Conservation (phyloP, 371 early-diverging fungal genomes). For the Scutellospora calospora region DNA sequence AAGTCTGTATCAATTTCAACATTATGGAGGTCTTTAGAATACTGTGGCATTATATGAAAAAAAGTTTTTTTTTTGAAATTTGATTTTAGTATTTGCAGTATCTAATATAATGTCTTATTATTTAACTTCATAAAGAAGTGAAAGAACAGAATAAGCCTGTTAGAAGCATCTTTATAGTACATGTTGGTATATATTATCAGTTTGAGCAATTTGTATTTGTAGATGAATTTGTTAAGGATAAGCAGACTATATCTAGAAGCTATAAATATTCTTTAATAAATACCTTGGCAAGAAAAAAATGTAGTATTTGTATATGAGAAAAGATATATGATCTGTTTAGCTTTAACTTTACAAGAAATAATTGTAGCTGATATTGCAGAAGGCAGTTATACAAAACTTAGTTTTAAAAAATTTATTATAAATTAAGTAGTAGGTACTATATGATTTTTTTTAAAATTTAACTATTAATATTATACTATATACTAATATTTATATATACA, state of each 20-base stretch:
- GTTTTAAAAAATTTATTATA: no score
- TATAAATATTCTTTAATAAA: conserved; percentile 13
- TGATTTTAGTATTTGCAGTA: no score
- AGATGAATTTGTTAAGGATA: conserved; percentile 18
- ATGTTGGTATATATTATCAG: neutral
- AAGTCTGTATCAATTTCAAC: conserved; percentile 14
- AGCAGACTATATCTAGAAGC: neutral
- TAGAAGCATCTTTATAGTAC: neutral
- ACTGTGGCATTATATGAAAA: conserved; percentile 28
- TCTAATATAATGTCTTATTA: neutral
- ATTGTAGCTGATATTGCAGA: no score
- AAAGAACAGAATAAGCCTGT: neutral
- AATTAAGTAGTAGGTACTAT: no score
- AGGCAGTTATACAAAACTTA: no score
- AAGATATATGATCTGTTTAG: conserved; percentile 2
- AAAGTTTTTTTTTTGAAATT: neutral
- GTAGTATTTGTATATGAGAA: conserved; percentile 11
- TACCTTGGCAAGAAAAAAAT: neutral
- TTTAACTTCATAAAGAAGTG: neutral
- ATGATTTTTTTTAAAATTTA: no score
- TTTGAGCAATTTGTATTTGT: conserved; percentile 14
- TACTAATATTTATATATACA: neutral
- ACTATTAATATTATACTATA: no score
- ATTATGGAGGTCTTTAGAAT: neutral
- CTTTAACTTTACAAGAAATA: neutral